Base-by-base conservation (phyloP, 2,329 filamentous ascomycete species). In the Boeremia lycopersici region DNA sequence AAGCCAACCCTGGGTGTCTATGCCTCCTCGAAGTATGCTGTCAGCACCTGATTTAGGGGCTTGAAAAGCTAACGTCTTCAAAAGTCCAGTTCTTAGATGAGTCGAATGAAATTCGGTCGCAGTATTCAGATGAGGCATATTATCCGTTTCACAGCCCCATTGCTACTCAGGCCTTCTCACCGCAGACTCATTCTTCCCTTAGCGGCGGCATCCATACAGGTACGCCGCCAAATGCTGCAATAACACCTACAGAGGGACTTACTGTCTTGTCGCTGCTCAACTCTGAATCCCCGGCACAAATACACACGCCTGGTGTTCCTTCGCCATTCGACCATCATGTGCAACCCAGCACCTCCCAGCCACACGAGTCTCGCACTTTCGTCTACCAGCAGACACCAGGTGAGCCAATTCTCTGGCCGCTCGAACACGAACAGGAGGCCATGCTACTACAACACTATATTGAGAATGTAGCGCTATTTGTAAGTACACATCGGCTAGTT, bases 41-140 rank as follows among this genome's bases (percentile, higher is more conserved):
- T 17, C 7, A 12, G 12, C 1, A 23, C 13, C 17, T 41, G 25
- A 10, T 23, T 23, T 5, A 23, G 12, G 13, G 10, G 8, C 10
- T 28, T 6, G 19, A 23, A 12, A 4, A 13, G 44, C 56, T 71
- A 44, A 72, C 53, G 5, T 13, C n/a, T 13, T 19, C 19, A 12
- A 19, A 35, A 75, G 72, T 75, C 31, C 70, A 74, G 31, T 75
- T 75, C 36, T 43, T 74, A 17, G 72, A 75, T 53, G 70, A 75
- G 33, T 74, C 72, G 8, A 63, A 62, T 19, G 68, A 71, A 13
- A 65, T 75, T 7, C 63, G 69, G 10, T 68, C 70, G 4, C 68
- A 72, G 8, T 73, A 72, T 38, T 56, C 60, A 25, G 60, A 62
- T 30, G 66, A 69, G 29, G 59, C 54, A 33, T 60, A 55, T 17